Conservation (phyloP, 1,139 yeast genomes). For the Torulaspora globosa region DNA sequence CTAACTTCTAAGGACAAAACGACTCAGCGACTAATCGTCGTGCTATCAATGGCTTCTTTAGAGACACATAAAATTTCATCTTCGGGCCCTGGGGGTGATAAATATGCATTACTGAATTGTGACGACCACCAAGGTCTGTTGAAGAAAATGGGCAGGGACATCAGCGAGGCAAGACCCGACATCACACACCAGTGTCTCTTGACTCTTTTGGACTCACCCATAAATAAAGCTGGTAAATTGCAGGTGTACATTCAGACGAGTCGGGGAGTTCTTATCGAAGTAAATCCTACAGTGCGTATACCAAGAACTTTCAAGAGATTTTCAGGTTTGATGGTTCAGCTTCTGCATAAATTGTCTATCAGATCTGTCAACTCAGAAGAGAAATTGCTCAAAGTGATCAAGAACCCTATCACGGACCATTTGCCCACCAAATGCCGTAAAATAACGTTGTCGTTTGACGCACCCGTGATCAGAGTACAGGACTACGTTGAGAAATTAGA, state of each 20-base stretch:
- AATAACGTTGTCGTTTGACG: constrained; percentile 90
- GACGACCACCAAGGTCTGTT: constrained; percentile 96
- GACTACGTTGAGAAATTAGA: constrained; percentile 79
- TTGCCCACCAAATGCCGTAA: constrained; percentile 94
- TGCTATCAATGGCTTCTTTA: constrained; percentile 87
- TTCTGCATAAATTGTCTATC: constrained; percentile 84
- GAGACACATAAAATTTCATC: constrained; percentile 87
- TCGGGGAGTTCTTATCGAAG: constrained; percentile 89
- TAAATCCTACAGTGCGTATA: constrained; percentile 92
- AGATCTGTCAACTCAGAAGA: constrained; percentile 94
- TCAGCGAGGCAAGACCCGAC: constrained; percentile 97
- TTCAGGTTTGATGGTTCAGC: constrained; percentile 95
- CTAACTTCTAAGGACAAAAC: constrained; percentile 76
- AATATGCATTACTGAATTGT: constrained; percentile 88
- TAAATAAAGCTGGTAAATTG: constrained; percentile 92
- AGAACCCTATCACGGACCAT: constrained; percentile 95
- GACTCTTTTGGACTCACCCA: constrained; percentile 90
- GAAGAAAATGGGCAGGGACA: constrained; percentile 94
- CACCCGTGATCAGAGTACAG: constrained; percentile 81
- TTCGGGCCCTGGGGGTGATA: constrained; percentile 79
- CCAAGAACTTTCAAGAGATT: constrained; percentile 98
- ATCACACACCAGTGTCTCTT: constrained; percentile 93
- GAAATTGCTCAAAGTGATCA: constrained; percentile 85
- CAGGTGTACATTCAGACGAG: constrained; percentile 97
- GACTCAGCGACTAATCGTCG: constrained; percentile 84